Evolutionary conservation across 2,329 filamentous ascomycete species (phyloP).

Genomic region (Xylariaceae sp.): DNA sequence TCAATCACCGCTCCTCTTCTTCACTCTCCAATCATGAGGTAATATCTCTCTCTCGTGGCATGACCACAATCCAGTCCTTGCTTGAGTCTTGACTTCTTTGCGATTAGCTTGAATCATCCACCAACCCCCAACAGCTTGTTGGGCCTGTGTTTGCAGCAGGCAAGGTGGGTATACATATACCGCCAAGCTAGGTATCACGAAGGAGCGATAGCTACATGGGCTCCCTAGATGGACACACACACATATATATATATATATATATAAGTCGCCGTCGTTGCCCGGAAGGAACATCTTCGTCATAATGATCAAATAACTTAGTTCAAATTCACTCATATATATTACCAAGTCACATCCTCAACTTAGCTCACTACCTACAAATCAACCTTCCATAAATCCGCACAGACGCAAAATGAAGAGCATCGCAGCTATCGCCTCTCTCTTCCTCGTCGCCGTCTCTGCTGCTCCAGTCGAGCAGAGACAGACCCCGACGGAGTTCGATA

Average conservation of each 20-base stretch:
- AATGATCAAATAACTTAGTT: not conserved
- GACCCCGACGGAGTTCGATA: slow-evolving; percentile 16
- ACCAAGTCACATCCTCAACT: too few species aligned
- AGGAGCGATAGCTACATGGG: not conserved
- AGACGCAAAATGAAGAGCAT: slow-evolving; percentile 28
- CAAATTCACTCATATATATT: not conserved
- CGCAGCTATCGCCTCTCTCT: slow-evolving; percentile 22
- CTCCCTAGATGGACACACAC: not conserved
- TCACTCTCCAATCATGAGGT: not conserved
- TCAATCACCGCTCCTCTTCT: too few species aligned
- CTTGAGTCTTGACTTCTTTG: not conserved
- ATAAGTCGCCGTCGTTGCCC: not conserved
- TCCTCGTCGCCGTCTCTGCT: slow-evolving; percentile 25
- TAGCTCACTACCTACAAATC: not conserved
- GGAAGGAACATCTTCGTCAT: not conserved
- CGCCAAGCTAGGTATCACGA: not conserved
- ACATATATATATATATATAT: not conserved
- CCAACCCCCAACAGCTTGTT: too few species aligned
- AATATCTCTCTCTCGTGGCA: not conserved
- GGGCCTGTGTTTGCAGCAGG: too few species aligned
- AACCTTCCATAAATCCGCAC: not conserved
- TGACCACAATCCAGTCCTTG: not conserved
- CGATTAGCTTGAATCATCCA: not conserved
- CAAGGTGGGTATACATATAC: too few species aligned
- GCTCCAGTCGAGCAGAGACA: slow-evolving; percentile 18